Conservation (phyloP, 805 yeast genomes). For the Tetrapisispora iriomotensis region DNA sequence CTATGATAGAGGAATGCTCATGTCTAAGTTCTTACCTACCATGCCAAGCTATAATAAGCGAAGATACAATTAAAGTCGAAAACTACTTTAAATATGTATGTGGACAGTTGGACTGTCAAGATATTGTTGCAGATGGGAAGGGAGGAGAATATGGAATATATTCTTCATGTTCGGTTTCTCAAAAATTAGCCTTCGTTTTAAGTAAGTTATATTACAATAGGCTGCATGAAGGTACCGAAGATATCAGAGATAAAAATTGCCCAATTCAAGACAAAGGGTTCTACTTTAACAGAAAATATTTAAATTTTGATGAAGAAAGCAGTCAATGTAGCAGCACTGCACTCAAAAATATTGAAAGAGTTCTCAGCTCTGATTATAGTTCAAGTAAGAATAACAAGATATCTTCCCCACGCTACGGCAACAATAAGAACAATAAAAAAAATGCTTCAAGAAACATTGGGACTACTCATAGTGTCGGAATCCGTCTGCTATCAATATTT, state of each 20-base stretch:
- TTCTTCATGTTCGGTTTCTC: slow-evolving; percentile 57
- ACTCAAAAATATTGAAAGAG: not conserved
- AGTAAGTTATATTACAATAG: slow-evolving; percentile 46
- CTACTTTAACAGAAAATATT: slow-evolving; percentile 11
- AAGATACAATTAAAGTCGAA: slow-evolving; percentile 40
- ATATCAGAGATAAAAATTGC: slow-evolving; percentile 28
- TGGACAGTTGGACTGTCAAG: slow-evolving; percentile 46
- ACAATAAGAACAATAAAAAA: not conserved
- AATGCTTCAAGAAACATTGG: not conserved
- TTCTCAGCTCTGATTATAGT: not conserved
- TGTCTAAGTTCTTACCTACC: slow-evolving; percentile 46
- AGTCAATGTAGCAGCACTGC: not conserved
- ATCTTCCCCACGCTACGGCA: not conserved
- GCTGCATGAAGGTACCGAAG: slow-evolving; percentile 15
- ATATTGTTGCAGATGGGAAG: slow-evolving; percentile 48
- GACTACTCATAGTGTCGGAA: not conserved
- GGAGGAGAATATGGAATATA: slow-evolving; percentile 55
- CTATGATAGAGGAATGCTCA: slow-evolving; percentile 48
- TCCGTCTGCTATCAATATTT: not conserved
- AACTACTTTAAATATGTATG: slow-evolving; percentile 51
- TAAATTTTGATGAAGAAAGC: not conserved
- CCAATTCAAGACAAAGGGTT: slow-evolving; percentile 17
- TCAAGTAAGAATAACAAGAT: not conserved
- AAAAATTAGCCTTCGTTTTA: slow-evolving; percentile 51
- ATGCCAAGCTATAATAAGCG: slow-evolving; percentile 46